phyloP scores from a whole-genome alignment of 495 filamentous ascomycete species.

The Jackrogersella multiformis region DNA sequence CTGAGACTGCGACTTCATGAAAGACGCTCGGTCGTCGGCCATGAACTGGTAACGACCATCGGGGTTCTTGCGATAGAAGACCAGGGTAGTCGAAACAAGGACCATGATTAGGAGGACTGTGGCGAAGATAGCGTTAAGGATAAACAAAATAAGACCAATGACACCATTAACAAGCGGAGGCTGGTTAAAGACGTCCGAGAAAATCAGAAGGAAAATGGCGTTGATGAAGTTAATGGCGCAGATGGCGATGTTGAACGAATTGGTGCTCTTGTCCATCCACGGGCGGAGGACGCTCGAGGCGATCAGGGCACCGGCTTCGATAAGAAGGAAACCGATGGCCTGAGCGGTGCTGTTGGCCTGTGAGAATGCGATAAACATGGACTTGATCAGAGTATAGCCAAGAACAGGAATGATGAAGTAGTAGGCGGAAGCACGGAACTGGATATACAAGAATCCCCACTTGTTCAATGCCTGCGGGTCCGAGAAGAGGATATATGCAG shows the following conservation, averaged over 20 bases:
- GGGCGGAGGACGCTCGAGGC: constrained; percentile 81
- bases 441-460: constrained; percentile 98
- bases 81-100: constrained; percentile 81
- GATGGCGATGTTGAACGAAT: constrained; percentile 95
- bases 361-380: constrained; percentile 88
- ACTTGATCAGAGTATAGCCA: constrained; percentile 82
- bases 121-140: constrained; percentile 88
- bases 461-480: constrained; percentile 93
- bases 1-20: constrained; percentile 97
- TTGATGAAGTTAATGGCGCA: constrained; percentile 90
- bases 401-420: constrained; percentile 93
- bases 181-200: constrained; percentile 83
- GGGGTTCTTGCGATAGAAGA: constrained; percentile 92
- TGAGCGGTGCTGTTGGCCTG: constrained; percentile 80
- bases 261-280: constrained; percentile 99
- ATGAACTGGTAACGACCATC: constrained; percentile 96
- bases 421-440: constrained; percentile 95
- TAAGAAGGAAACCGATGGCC: constrained; percentile 83
- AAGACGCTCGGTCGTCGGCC: constrained; percentile 94
- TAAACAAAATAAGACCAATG: constrained; percentile 93
- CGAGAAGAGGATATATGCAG: constrained; percentile 96
- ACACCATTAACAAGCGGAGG: constrained; percentile 89
- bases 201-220: constrained; percentile 83
- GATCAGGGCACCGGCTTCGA: constrained; percentile 85
- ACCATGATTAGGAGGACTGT: constrained; percentile 88